Evolutionary conservation across 495 filamentous ascomycete genomes (phyloP).

Genomic region (Neurospora cerealis): DNA sequence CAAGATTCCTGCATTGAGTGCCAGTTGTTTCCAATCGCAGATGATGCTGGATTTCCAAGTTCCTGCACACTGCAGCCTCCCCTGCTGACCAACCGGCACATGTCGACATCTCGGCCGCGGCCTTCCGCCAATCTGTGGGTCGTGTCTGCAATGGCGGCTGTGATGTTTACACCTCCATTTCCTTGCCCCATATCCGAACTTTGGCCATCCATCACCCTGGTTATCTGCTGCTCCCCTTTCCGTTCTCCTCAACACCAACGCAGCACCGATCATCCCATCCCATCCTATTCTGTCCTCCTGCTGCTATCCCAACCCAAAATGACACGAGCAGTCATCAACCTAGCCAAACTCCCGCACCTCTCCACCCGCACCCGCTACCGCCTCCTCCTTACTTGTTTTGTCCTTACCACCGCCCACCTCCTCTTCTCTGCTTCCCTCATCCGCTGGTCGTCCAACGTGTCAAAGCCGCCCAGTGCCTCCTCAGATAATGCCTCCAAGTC

Average conservation of each 20-base stretch:
- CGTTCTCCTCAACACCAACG: background rate
- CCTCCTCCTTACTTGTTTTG: slow-evolving; percentile 1
- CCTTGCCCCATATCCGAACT: background rate
- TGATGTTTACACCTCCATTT: background rate
- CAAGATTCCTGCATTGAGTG: background rate
- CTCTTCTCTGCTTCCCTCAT: background rate
- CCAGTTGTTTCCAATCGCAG: background rate
- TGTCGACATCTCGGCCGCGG: background rate
- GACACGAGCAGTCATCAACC: background rate
- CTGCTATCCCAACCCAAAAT: background rate
- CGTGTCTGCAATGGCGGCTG: background rate
- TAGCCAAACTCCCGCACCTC: slow-evolving; percentile 5
- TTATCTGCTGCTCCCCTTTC: background rate
- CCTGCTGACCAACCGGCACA: background rate
- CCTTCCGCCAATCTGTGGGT: background rate
- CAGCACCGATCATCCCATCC: background rate
- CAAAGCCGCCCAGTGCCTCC: background rate
- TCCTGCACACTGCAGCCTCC: background rate
- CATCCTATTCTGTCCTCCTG: background rate
- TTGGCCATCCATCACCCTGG: background rate
- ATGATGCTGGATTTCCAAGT: background rate
- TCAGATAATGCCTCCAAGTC: background rate
- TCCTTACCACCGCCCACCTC: background rate
- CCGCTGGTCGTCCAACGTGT: background rate
- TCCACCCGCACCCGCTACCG: slow-evolving; percentile 9